Evolutionary conservation across 2,329 filamentous ascomycete species (phyloP).

Genomic region (Cadophora sp.): DNA sequence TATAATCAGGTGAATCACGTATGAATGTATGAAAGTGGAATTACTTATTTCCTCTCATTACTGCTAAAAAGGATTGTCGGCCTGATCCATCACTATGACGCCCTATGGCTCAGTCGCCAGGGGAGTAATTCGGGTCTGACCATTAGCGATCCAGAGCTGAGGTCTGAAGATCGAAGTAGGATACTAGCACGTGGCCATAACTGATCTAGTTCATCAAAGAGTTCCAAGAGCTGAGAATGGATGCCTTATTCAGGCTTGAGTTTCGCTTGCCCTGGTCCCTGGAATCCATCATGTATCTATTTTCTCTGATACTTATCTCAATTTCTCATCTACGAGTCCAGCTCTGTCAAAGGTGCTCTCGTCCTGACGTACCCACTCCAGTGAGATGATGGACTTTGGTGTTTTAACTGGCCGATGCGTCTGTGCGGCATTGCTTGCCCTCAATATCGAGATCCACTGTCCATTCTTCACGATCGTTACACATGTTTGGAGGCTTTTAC

Average conservation of each 20-base stretch:
- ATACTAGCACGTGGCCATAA: conserved; percentile 24
- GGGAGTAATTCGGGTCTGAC: conserved; percentile 7
- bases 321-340: conserved; percentile 11
- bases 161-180: conserved; percentile 7
- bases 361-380: conserved; percentile 17
- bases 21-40: conserved; percentile 7
- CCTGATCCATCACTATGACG: conserved; percentile 16
- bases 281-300: conserved; percentile 4
- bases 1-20: conserved; percentile 10
- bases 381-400: conserved; percentile 16
- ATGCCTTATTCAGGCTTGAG: conserved; percentile 24
- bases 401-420: conserved; percentile 24
- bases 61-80: conserved; percentile 10
- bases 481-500: conserved; percentile 19
- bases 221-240: conserved; percentile 23
- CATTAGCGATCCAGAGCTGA: conserved; percentile 21
- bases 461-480: conserved; percentile 8
- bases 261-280: conserved; percentile 13
- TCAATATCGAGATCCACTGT: conserved; percentile 9
- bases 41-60: background rate
- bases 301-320: conserved; percentile 24
- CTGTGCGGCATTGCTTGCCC: conserved; percentile 22
- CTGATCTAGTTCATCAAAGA: conserved; percentile 14
- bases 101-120: conserved; percentile 17
- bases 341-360: conserved; percentile 12